Evolutionary conservation across 257 asterid species (phyloP), one percentile per base, ranked within the genome.

Genomic region (Ocimum tenuiflorum): DNA sequence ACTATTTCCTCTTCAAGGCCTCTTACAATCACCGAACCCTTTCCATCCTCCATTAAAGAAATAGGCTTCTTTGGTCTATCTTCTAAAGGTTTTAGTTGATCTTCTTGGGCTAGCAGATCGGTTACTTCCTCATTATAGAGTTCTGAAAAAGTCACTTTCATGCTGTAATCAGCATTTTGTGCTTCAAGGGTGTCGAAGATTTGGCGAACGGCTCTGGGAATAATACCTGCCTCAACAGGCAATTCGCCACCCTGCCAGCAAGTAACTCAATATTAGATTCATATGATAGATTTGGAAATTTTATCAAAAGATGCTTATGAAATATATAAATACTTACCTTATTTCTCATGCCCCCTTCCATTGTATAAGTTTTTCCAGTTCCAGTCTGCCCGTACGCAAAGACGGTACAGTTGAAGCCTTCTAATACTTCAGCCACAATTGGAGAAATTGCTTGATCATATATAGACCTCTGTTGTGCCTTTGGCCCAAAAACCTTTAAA

Each of bases 1-100:
- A 89, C 96, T 2, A 81, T 79, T 80, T 89, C 96, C 72, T 89
- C 95, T 77, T 89, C 96, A 41, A 89, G 96, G 53, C 96, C 95
- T 70, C 95, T 78, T 62, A 87, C 80, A 72, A 83, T 61, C 54
- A 89, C 96, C 47, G 63, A 80, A 55, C 96, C 96, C 73, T 80
- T 87, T 57, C 85, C 95, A 81, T 86, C 96, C 73, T 89, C 95
- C 96, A 85, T 83, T 75, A 87, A 73, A 23, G 92, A 79, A 49
- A 85, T 68, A 17, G 80, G 79, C 75, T 75, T 89, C 78, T 77
- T 87, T 58, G 65, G 86, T 67, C 70, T 83, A 50, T 89, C 95
- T 67, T 83, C 94, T 14, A 60, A 17, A 42, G 73, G 45, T 72
- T 80, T 86, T 31, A 72, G 63, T 18, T 78, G 77, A 67, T 89